Evolutionary conservation across 2,329 filamentous ascomycete genomes (phyloP).

Genomic region (Tolypocladium inflatum): DNA sequence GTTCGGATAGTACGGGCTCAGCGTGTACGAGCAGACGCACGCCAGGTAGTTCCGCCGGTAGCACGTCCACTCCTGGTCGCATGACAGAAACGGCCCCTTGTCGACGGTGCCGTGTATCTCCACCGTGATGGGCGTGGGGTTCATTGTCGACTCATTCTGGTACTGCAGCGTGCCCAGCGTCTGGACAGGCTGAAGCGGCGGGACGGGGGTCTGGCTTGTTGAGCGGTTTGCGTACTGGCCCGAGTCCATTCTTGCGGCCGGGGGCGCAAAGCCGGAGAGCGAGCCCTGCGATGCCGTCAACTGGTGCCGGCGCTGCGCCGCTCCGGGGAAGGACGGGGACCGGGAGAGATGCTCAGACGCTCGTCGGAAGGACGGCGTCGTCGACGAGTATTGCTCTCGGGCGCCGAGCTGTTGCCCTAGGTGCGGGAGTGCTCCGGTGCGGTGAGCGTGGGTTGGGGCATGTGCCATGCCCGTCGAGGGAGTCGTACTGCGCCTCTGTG

Average conservation of each 20-base stretch:
- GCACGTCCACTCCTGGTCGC: conserved; percentile 79
- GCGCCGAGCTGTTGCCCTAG: conserved; percentile 37
- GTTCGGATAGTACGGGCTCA: conserved; percentile 47
- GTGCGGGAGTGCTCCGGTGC: conserved; percentile 42
- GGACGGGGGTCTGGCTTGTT: conserved; percentile 28
- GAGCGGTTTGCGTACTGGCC: conserved; percentile 25
- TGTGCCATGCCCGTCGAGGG: conserved; percentile 48
- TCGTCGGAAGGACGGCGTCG: conserved; percentile 41
- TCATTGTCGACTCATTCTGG: conserved; percentile 31
- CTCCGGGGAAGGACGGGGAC: conserved; percentile 40
- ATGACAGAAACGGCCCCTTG: conserved; percentile 73
- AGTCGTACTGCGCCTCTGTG: conserved; percentile 30
- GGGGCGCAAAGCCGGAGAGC: conserved; percentile 31
- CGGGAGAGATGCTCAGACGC: conserved; percentile 38
- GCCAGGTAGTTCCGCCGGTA: conserved; percentile 89
- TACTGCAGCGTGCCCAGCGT: conserved; percentile 54
- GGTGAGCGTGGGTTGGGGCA: conserved; percentile 32
- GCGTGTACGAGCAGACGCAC: conserved; percentile 67
- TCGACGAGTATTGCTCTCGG: conserved; percentile 43
- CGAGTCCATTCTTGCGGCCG: conserved; percentile 40
- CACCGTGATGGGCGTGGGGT: conserved; percentile 45
- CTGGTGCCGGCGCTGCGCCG: conserved; percentile 38
- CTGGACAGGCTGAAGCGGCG: conserved; percentile 41
- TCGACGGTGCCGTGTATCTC: conserved; percentile 75
- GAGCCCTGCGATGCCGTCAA: conserved; percentile 43